Evolutionary conservation across 1,284 basidiomycete genomes (phyloP).

Genomic region (Dichomitus squalens): DNA sequence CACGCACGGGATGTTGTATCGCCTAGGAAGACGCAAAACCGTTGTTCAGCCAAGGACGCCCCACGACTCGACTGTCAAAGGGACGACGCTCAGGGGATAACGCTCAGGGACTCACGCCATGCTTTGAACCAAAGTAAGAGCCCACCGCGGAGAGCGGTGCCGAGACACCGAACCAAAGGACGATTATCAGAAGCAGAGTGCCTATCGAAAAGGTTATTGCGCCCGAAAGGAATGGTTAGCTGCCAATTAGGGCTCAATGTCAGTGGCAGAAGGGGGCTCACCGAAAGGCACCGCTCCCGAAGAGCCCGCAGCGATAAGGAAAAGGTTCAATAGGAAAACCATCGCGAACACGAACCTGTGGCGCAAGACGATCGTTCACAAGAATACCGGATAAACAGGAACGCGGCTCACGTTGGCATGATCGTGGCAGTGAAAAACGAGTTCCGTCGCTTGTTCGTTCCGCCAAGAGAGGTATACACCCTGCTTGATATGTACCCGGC

Average conservation of each 20-base stretch:
- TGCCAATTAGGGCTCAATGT: neutral
- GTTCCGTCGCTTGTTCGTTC: conserved; percentile 80
- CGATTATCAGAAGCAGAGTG: conserved; percentile 86
- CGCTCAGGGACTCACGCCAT: conserved; percentile 64
- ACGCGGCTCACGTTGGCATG: conserved; percentile 76
- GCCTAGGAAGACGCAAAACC: conserved; percentile 55
- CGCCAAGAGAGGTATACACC: conserved; percentile 83
- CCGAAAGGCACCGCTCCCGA: conserved; percentile 97
- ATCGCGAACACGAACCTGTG: conserved; percentile 75
- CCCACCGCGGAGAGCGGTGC: conserved; percentile 80
- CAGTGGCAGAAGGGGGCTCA: conserved; percentile 30
- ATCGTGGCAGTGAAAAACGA: conserved; percentile 87
- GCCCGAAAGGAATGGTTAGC: neutral
- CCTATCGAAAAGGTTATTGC: conserved; percentile 42
- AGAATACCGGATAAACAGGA: neutral
- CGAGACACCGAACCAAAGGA: conserved; percentile 96
- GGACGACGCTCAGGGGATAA: neutral
- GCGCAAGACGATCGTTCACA: conserved; percentile 4
- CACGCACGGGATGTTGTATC: conserved; percentile 80
- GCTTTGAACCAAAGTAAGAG: conserved; percentile 81
- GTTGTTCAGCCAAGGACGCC: too few relatives aligned
- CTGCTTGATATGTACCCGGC: conserved; percentile 91
- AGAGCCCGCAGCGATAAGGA: conserved; percentile 83
- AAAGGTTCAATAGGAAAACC: conserved; percentile 86
- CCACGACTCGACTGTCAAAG: too few relatives aligned